Conservation (phyloP, 2,329 filamentous ascomycete genomes). For the Leptographium flavum region DNA sequence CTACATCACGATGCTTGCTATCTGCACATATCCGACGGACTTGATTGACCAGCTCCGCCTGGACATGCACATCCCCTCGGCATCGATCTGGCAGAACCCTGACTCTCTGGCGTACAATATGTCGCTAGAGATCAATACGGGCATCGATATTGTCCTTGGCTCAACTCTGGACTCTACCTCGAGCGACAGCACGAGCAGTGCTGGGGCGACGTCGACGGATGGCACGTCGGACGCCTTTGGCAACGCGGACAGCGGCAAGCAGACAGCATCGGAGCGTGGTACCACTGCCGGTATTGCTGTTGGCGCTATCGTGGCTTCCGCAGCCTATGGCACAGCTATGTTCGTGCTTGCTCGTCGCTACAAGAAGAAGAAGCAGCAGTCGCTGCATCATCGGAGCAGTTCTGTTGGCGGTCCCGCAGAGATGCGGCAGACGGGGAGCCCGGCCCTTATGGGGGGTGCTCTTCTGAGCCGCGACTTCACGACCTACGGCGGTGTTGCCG, state of each 20-base stretch:
- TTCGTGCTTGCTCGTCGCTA: slow-evolving; percentile 84
- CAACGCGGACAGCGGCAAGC: slow-evolving; percentile 24
- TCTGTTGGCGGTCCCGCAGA: slow-evolving; percentile 49
- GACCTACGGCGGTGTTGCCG: slow-evolving; percentile 37
- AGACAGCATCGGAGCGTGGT: slow-evolving; percentile 44
- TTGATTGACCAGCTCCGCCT: slow-evolving; percentile 53
- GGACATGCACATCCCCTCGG: slow-evolving; percentile 57
- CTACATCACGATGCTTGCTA: slow-evolving; percentile 69
- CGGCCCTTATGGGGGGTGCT: slow-evolving; percentile 57
- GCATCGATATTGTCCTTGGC: slow-evolving; percentile 51
- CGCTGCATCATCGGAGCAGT: slow-evolving; percentile 64
- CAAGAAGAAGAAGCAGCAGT: slow-evolving; percentile 72
- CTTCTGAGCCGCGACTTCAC: slow-evolving; percentile 40
- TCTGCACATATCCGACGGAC: slow-evolving; percentile 53
- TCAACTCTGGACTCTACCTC: slow-evolving; percentile 25
- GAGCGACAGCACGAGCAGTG: slow-evolving; percentile 22
- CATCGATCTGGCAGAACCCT: slow-evolving; percentile 60
- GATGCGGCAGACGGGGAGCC: slow-evolving; percentile 42
- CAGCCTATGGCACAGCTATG: slow-evolving; percentile 88
- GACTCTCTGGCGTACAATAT: slow-evolving; percentile 54
- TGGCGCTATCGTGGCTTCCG: slow-evolving; percentile 63
- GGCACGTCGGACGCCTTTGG: slow-evolving; percentile 19
- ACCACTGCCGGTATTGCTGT: slow-evolving; percentile 58
- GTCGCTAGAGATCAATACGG: slow-evolving; percentile 69
- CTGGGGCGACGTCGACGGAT: slow-evolving; percentile 17